These are phyloP conservation scores for Colletotrichum simmondsii DNA, from an alignment of 2,329 filamentous ascomycete genomes.

Conservation along the genomic window DNA sequence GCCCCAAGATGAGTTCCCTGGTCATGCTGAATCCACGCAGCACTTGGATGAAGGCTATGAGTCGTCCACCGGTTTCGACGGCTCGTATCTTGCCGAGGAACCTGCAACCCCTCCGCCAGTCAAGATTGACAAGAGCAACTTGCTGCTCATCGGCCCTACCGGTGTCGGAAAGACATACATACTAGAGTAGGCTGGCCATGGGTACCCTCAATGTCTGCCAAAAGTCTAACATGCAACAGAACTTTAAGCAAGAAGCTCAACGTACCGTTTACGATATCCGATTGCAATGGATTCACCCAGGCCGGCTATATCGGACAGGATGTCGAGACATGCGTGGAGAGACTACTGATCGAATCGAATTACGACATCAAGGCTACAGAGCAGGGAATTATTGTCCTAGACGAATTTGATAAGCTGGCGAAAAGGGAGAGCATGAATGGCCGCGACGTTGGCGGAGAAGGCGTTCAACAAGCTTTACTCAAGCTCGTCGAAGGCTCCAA, in stretches of 20 bases:
- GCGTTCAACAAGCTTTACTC: slow-evolving; percentile 93
- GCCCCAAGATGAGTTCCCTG: slow-evolving; percentile 64
- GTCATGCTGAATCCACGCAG: slow-evolving; percentile 60
- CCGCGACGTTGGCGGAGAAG: slow-evolving; percentile 94
- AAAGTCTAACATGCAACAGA: slow-evolving; percentile 57
- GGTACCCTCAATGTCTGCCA: background rate
- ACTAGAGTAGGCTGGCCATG: slow-evolving; percentile 65
- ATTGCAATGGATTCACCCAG: slow-evolving; percentile 96
- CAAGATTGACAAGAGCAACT: slow-evolving; percentile 94
- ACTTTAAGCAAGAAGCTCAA: slow-evolving; percentile 93
- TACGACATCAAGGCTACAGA: slow-evolving; percentile 88
- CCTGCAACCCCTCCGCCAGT: slow-evolving; percentile 58
- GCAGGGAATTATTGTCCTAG: slow-evolving; percentile 92
- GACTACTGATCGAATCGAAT: slow-evolving; percentile 88
- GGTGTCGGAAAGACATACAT: slow-evolving; percentile 98
- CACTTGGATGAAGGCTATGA: slow-evolving; percentile 50
- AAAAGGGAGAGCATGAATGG: slow-evolving; percentile 88
- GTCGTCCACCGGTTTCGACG: slow-evolving; percentile 44
- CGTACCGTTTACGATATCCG: slow-evolving; percentile 93
- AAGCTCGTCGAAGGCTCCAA: slow-evolving; percentile 98
- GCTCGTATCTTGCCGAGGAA: slow-evolving; percentile 63
- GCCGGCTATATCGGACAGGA: slow-evolving; percentile 98
- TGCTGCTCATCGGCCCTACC: slow-evolving; percentile 89
- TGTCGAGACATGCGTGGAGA: slow-evolving; percentile 93
- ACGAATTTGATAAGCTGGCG: slow-evolving; percentile 98